Base-by-base conservation (phyloP, 2,329 filamentous ascomycete genomes). In the Colletotrichum liriopes region DNA sequence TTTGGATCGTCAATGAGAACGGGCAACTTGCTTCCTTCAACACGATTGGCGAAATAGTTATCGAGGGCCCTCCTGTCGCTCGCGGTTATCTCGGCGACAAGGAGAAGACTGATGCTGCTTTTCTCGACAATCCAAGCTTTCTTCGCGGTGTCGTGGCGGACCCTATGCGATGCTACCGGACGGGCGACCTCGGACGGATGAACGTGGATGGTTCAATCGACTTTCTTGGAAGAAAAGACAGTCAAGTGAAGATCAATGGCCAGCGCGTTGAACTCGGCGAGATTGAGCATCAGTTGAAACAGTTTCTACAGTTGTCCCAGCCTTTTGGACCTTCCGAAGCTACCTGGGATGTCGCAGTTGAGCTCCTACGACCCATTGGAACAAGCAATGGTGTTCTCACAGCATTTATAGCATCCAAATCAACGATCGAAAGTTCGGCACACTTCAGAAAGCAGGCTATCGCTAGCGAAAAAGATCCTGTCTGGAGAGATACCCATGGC, bases 21-120 rank as follows among this genome's bases (percentile, higher is more conserved):
- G 63, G 39, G 5, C 67, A 79, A 23, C 71, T 81, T 0, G 73
- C 74, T 0, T 74, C 79, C 0, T 59, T 77, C 26, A 77, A 78
- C 1, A 47, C 52, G 0, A 49, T 77, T 5, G 79, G 79, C 1
- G 79, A 81, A 39, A 66, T 81, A 0, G 60, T 79, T 0, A 39
- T 81, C 3, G 77, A 80, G 52, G 78, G 79, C 0, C 74, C 75
- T 2, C 67, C 76, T 1, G 60, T 81, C 3, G 74, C 74, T 0
- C 64, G 67, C 3, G 78, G 78, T 43, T 74, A 74, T 9, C 43
- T 72, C 0, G 58, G 45, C 2, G 69, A 64, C 12, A 4, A 68
- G 41, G n/a, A 37, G 6, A 68, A 56, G 45, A 72, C 69, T 0
- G 41, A n/a, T 0, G 35, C 60, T 16, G 69, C 59, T 14, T 72